Evolutionary conservation across 345 rosid genomes (phyloP).

Genomic region (Acer campestre): DNA sequence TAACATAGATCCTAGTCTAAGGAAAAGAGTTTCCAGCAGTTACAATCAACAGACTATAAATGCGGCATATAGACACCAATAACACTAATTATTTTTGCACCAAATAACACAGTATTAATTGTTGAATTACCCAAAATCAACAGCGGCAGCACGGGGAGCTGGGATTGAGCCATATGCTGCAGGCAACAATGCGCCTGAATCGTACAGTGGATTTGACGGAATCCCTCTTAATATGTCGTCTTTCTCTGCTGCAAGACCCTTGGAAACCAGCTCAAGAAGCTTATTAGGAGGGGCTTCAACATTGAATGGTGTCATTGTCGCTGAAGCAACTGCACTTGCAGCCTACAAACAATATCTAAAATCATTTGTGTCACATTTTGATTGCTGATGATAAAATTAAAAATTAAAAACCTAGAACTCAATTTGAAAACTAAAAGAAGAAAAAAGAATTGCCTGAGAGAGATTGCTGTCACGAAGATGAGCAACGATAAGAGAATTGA

Average conservation of each 20-base stretch:
- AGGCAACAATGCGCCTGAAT: constrained; percentile 38
- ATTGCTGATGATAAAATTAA: constrained; percentile 2
- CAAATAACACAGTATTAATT: background rate
- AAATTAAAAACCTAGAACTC: constrained; percentile 8
- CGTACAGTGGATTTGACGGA: constrained; percentile 45
- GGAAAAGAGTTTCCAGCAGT: background rate
- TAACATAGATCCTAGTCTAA: too few relatives aligned
- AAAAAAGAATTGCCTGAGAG: constrained; percentile 42
- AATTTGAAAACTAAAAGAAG: background rate
- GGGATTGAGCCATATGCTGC: constrained; percentile 50
- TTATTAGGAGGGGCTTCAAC: constrained; percentile 68
- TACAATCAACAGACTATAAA: constrained; percentile 1
- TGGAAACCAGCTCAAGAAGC: constrained; percentile 80
- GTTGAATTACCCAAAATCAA: constrained; percentile 65
- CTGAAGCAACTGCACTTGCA: constrained; percentile 77
- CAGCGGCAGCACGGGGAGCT: constrained; percentile 49
- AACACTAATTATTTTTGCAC: background rate
- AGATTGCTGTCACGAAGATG: constrained; percentile 83
- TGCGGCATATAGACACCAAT: background rate
- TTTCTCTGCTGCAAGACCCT: constrained; percentile 89
- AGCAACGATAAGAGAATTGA: constrained; percentile 79
- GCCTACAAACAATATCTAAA: constrained; percentile 43
- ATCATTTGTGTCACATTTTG: background rate
- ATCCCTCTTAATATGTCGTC: constrained; percentile 58
- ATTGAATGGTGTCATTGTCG: constrained; percentile 76